Evolutionary conservation across 1,139 yeast genomes (phyloP), one percentile per base, ranked within the genome.

Genomic region (Sugiyamaella castrensis): DNA sequence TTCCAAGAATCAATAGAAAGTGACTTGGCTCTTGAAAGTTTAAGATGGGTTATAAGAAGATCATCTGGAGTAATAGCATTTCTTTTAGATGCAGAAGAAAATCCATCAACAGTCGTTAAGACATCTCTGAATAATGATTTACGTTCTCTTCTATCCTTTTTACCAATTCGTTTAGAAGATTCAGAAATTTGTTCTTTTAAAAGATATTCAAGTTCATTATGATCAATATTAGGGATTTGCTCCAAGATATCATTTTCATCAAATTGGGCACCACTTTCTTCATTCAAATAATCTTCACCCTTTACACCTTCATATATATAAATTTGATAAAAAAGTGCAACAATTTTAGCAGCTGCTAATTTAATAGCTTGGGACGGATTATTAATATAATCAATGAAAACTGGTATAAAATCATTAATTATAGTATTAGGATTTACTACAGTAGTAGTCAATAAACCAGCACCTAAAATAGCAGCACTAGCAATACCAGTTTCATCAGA

Each of bases 1-100:
- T 71, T 77, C 94, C 94, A 85, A 28, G 84, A 74, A 54, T 76
- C 78, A 34, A 84, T 77, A n/a, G 81, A 74, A 47, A 84, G 67
- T 3, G 82, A 71, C 61, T 75, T 79, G 32, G 80, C 71, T 57
- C 79, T 77, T 19, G 80, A 75, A 47, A 83, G 65, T 54, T 76
- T 79, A 52, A 82, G 71, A 49, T 77, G 80, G 2, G 82, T 72
- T n/a, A 83, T 66, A 29, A 77, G 76, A 26, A 71, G 48, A 10
- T 61, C 61, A 57, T 69, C 66, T 65, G 72, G 57, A 63, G 69
- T 51, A 11, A 61, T 43, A 8, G 70, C 63, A 8, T 63, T 60
- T 59, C 84, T 69, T 27, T 66, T 65, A 6, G 66, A 68, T n/a
- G 64, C 59, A 37, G 73, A 67, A 9, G 78, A 71, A 56, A 75